Evolutionary conservation across 805 yeast species (phyloP).

Genomic region (Nakazawaea ernobii): DNA sequence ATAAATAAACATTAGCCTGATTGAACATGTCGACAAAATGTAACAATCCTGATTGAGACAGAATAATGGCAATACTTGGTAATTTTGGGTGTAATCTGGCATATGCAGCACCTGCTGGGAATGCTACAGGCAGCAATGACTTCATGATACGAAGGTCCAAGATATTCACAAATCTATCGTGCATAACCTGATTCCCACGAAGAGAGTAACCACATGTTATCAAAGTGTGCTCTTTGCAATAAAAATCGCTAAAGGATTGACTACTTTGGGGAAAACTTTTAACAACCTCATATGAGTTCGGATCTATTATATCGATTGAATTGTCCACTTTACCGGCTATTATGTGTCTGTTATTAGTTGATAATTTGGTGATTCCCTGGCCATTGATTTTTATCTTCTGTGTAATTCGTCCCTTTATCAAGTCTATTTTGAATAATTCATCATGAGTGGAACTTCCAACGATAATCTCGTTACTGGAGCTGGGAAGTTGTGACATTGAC

Average conservation of each 20-base stretch:
- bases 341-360: slow-evolving; percentile 46
- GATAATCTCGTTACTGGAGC: slow-evolving; percentile 36
- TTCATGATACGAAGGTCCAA: slow-evolving; percentile 73
- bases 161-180: slow-evolving; percentile 79
- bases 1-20: slow-evolving; percentile 60
- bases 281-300: slow-evolving; percentile 38
- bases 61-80: slow-evolving; percentile 69
- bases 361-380: slow-evolving; percentile 41
- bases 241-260: slow-evolving; percentile 57
- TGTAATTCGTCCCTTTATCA: slow-evolving; percentile 29
- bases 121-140: slow-evolving; percentile 73
- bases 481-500: slow-evolving; percentile 36
- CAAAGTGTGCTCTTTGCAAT: slow-evolving; percentile 56
- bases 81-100: slow-evolving; percentile 83
- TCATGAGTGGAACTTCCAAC: slow-evolving; percentile 33
- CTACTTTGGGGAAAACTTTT: slow-evolving; percentile 56
- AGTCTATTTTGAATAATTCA: slow-evolving; percentile 37
- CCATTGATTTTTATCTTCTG: slow-evolving; percentile 32
- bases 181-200: slow-evolving; percentile 48
- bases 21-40: slow-evolving; percentile 81
- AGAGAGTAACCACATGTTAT: slow-evolving; percentile 79
- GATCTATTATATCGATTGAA: slow-evolving; percentile 58
- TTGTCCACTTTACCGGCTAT: slow-evolving; percentile 59
- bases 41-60: slow-evolving; percentile 73
- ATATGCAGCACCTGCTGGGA: slow-evolving; percentile 84